Conservation (phyloP, 2,329 filamentous ascomycete genomes). For the Dothidotthia symphoricarpi region DNA sequence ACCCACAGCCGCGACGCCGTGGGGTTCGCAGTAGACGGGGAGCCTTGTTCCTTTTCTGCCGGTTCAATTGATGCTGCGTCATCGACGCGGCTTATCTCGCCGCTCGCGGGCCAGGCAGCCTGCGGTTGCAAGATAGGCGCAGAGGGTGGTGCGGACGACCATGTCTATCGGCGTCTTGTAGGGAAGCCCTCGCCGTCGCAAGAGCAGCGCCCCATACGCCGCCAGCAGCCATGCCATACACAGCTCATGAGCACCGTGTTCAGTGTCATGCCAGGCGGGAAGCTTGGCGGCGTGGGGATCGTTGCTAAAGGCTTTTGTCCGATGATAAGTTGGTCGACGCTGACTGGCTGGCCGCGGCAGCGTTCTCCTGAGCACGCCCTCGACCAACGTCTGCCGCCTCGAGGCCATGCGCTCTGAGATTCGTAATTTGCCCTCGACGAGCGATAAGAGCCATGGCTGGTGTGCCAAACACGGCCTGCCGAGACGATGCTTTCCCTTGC, state of each 20-base stretch:
- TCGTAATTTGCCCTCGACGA: no score
- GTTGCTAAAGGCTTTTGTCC: conserved; percentile 15
- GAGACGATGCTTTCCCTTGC: conserved; percentile 6
- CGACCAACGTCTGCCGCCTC: no score
- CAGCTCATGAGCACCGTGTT: conserved; percentile 7
- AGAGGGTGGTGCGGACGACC: conserved; percentile 10
- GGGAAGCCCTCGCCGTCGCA: conserved; percentile 12
- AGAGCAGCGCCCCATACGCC: conserved; percentile 6
- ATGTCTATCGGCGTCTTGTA: conserved; percentile 8
- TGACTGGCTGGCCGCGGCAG: conserved; percentile 9
- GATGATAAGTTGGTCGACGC: conserved; percentile 11
- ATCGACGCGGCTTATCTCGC: conserved; percentile 29
- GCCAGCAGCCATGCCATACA: conserved; percentile 6
- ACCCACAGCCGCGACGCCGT: conserved; percentile 37
- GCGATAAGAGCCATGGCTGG: not conserved
- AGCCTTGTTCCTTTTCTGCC: conserved; percentile 37
- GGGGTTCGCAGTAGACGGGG: conserved; percentile 38
- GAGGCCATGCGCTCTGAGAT: no score
- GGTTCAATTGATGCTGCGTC: conserved; percentile 29
- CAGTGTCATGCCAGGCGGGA: conserved; percentile 26
- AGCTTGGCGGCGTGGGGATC: conserved; percentile 30
- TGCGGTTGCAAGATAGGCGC: conserved; percentile 13
- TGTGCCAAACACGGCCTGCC: conserved; percentile 6
- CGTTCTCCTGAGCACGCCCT: not conserved
- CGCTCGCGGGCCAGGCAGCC: conserved; percentile 14